Evolutionary conservation across 495 filamentous ascomycete genomes (phyloP).

Genomic region (Sphaerosporella brunnea): DNA sequence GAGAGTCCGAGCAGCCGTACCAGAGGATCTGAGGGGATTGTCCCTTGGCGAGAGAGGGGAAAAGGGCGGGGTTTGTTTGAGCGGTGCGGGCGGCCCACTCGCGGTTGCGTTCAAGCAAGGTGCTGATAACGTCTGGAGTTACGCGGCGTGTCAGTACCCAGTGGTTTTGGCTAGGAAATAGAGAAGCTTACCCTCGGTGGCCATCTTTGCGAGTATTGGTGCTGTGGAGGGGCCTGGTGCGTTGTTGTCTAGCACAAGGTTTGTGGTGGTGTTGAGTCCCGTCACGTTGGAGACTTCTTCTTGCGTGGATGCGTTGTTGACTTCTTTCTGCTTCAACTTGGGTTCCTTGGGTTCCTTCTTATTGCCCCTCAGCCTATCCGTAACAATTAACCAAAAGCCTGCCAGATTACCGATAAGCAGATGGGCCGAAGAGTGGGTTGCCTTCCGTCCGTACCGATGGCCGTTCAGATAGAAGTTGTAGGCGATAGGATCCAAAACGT

Average conservation of each 20-base stretch:
- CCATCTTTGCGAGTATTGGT: background rate
- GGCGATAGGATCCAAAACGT: too few relatives aligned
- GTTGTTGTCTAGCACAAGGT: too few relatives aligned
- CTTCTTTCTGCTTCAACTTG: background rate
- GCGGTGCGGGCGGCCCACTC: constrained; percentile 37
- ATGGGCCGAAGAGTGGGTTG: too few relatives aligned
- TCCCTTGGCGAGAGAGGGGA: constrained; percentile 34
- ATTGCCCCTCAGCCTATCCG: background rate
- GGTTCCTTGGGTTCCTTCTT: background rate
- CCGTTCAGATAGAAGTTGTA: too few relatives aligned
- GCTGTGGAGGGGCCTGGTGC: background rate
- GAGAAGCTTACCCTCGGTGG: background rate
- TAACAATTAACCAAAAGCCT: background rate
- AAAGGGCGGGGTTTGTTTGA: constrained; percentile 38
- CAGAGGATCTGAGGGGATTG: constrained; percentile 45
- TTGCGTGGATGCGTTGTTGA: background rate
- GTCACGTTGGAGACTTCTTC: background rate
- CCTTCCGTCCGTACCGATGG: too few relatives aligned
- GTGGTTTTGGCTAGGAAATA: background rate
- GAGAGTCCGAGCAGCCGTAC: constrained; percentile 47
- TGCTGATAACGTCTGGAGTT: constrained; percentile 28
- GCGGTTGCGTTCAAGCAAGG: constrained; percentile 38
- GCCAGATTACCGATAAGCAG: background rate
- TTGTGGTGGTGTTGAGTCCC: background rate
- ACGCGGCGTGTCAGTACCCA: background rate